phyloP scores from a whole-genome alignment of 192 early-diverging fungal species.

The Coemansia biformis region DNA sequence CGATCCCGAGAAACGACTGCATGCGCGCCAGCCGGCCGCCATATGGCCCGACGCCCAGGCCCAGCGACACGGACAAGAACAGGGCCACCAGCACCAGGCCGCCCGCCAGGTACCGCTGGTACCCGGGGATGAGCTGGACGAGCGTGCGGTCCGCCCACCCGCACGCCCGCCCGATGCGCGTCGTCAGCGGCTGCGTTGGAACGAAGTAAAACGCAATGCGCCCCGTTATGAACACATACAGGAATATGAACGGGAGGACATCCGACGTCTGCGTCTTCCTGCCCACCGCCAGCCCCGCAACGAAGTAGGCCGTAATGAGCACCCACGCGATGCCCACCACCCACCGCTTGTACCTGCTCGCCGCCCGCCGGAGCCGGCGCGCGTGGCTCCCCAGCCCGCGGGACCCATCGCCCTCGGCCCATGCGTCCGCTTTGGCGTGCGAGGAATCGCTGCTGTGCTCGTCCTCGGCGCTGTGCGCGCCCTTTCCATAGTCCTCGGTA shows the following conservation, averaged over 20 bases:
- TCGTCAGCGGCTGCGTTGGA: constrained; percentile 15
- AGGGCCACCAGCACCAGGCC: constrained; percentile 25
- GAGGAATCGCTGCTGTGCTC: too few species aligned
- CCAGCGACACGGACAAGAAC: constrained; percentile 52
- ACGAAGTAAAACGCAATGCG: constrained; percentile 46
- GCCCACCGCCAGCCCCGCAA: constrained; percentile 53
- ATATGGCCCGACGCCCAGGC: constrained; percentile 31
- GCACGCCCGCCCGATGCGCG: constrained; percentile 8
- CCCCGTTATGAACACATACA: constrained; percentile 53
- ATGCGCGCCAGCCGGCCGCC: constrained; percentile 64
- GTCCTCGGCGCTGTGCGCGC: too few species aligned
- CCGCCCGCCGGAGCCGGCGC: neutral
- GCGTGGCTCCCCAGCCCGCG: too few species aligned
- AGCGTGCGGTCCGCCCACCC: neutral
- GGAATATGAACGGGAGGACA: constrained; percentile 40
- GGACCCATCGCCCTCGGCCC: too few species aligned
- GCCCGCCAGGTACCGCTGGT: constrained; percentile 23
- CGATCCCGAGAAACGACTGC: constrained; percentile 69
- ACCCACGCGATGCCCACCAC: constrained; percentile 46
- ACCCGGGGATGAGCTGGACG: constrained; percentile 20
- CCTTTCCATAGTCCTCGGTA: too few species aligned
- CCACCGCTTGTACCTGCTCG: constrained; percentile 12
- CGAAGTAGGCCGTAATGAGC: constrained; percentile 55
- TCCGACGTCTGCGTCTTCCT: constrained; percentile 38
- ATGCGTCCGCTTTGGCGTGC: too few species aligned